Conservation (phyloP, 768 basidiomycete genomes). For the Lentinula sp. region DNA sequence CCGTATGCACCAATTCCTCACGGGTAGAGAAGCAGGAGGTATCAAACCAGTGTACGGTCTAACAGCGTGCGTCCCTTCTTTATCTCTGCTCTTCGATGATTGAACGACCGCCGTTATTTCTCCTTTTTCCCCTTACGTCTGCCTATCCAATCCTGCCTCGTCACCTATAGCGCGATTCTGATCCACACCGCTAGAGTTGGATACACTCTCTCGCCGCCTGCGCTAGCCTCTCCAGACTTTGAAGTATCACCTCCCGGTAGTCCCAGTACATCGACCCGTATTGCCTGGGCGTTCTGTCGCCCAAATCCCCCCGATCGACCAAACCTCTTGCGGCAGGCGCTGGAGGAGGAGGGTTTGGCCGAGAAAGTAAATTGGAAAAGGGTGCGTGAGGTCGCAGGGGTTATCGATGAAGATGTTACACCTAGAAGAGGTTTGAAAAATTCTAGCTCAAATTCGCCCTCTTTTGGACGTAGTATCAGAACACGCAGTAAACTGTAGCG, state of each 20-base stretch:
- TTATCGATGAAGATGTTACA: not conserved
- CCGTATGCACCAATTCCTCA: conserved; percentile 76
- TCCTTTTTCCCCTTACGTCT: not conserved
- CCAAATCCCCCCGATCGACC: not conserved
- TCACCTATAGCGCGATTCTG: conserved; percentile 31
- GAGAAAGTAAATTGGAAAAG: not conserved
- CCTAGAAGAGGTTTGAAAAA: too few species aligned
- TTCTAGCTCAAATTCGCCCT: too few species aligned
- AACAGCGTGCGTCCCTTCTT: conserved; percentile 59
- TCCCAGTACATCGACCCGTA: not conserved
- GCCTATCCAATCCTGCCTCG: not conserved
- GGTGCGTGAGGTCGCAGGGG: not conserved
- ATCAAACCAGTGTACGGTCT: conserved; percentile 87
- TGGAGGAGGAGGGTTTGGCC: not conserved
- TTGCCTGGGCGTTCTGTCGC: conserved; percentile 5
- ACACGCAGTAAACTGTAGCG: too few species aligned
- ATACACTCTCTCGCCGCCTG: conserved; percentile 30
- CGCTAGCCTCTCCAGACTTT: conserved; percentile 23
- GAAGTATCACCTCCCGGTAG: conserved; percentile 29
- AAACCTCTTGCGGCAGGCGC: not conserved
- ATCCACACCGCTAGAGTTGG: conserved; percentile 39
- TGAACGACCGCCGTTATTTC: not conserved
- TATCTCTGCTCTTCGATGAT: not conserved
- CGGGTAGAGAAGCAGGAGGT: conserved; percentile 78
- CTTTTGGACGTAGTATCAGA: too few species aligned